These are phyloP conservation scores for Xylaria sp. DNA, from an alignment of 2,329 filamentous ascomycete genomes.

Conservation along the genomic window DNA sequence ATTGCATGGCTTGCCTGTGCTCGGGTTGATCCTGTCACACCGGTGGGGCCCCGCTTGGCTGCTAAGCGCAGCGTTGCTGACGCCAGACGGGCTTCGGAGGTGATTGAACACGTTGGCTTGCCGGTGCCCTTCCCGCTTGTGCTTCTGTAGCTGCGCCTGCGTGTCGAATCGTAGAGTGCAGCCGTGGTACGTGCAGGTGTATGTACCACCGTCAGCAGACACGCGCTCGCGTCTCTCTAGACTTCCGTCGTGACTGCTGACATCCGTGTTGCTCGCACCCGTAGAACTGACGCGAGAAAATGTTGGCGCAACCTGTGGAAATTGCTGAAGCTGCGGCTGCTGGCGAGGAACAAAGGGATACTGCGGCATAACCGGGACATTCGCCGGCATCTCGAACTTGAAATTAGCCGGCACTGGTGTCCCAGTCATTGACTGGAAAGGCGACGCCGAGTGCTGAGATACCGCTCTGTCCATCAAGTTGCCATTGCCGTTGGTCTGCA, in stretches of 20 bases:
- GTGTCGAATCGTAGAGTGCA: conserved; percentile 86
- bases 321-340: conserved; percentile 29
- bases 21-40: conserved; percentile 89
- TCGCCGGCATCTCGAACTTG: conserved; percentile 36
- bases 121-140: conserved; percentile 90
- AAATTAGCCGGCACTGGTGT: conserved; percentile 28
- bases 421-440: conserved; percentile 26
- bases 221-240: conserved; percentile 55
- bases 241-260: conserved; percentile 33
- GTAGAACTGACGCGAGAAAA: conserved; percentile 39
- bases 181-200: conserved; percentile 93
- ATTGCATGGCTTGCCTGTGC: conserved; percentile 90
- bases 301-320: conserved; percentile 38
- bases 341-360: conserved; percentile 36
- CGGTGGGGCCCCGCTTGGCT: conserved; percentile 90
- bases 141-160: conserved; percentile 80
- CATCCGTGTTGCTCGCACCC: conserved; percentile 36
- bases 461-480: conserved; percentile 14
- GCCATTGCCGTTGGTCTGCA: conserved; percentile 23
- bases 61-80: conserved; percentile 57
- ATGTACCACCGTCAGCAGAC: conserved; percentile 76
- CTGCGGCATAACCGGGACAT: conserved; percentile 31
- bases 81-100: conserved; percentile 27
- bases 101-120: conserved; percentile 55
- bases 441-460: conserved; percentile 27